phyloP scores from a whole-genome alignment of 441 rosid species.

The Adansonia madagascariensis region DNA sequence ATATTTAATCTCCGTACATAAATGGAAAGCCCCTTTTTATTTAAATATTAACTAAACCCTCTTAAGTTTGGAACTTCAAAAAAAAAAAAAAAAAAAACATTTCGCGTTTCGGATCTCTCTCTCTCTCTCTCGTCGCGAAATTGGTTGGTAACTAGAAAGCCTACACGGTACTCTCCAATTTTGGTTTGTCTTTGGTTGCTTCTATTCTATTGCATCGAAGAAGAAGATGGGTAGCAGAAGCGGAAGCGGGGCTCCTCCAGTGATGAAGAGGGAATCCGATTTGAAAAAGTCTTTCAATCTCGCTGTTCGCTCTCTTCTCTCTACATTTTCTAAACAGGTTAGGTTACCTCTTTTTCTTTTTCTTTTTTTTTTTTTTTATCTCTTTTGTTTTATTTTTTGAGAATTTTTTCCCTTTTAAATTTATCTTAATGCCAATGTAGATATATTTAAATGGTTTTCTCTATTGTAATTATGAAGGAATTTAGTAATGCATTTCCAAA shows the following conservation, averaged over 20 bases:
- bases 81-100: too few species aligned
- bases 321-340: slow-evolving; percentile 62
- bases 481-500: slow-evolving; percentile 47
- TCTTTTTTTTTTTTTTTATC: too few species aligned
- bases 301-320: slow-evolving; percentile 62
- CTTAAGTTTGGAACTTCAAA: too few species aligned
- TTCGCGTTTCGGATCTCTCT: background rate
- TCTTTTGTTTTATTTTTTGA: background rate
- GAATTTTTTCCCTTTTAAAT: background rate
- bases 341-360: background rate
- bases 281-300: slow-evolving; percentile 60
- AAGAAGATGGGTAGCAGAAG: slow-evolving; percentile 18
- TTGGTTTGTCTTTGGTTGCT: background rate
- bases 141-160: background rate
- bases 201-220: slow-evolving; percentile 8
- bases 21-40: too few species aligned
- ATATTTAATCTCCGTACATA: too few species aligned
- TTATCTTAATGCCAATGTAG: background rate
- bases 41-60: too few species aligned
- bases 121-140: background rate
- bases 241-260: background rate
- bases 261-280: slow-evolving; percentile 43
- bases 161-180: too few species aligned
- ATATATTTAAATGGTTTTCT: background rate
- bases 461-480: slow-evolving; percentile 36